Percentiles rank a stretch among this genome's conserved stretches.
These are phyloP conservation scores for Hepatocystis sp. DNA, from an alignment of 169 alveolate species.

Conservation along the genomic window DNA sequence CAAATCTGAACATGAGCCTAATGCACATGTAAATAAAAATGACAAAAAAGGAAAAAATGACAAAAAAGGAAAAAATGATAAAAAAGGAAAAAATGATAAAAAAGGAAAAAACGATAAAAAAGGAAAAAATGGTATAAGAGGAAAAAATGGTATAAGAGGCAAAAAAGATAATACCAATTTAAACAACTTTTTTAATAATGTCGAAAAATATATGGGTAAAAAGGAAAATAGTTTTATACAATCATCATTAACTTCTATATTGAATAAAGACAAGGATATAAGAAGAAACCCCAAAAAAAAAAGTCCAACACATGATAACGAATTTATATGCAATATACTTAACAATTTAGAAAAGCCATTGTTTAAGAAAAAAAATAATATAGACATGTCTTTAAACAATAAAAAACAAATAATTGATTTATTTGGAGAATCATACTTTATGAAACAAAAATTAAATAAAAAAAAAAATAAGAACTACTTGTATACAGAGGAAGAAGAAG, in stretches of 20 bases:
- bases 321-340: slow-evolving; percentile 11
- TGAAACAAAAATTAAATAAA: slow-evolving; percentile 24
- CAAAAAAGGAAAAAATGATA: neutral
- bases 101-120: neutral
- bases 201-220: slow-evolving; percentile 15
- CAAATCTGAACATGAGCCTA: too few species aligned
- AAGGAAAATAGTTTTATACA: slow-evolving; percentile 24
- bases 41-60: neutral
- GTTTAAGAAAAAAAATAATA: slow-evolving; percentile 18
- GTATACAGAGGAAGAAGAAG: too few species aligned
- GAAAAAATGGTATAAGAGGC: too few species aligned
- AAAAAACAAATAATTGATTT: slow-evolving; percentile 49
- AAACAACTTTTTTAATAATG: slow-evolving; percentile 21
- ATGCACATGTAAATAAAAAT: too few species aligned
- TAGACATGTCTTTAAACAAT: slow-evolving; percentile 18
- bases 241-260: slow-evolving; percentile 6
- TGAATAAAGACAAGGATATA: slow-evolving; percentile 6
- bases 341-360: slow-evolving; percentile 14
- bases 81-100: neutral
- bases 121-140: neutral
- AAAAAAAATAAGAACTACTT: slow-evolving; percentile 13
- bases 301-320: slow-evolving; percentile 2
- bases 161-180: slow-evolving; percentile 6
- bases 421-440: slow-evolving; percentile 49
- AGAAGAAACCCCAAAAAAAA: neutral